Percentiles rank a stretch among this genome's conserved stretches.
Evolutionary conservation across 2,329 filamentous ascomycete species (phyloP).

Genomic region (Paecilomyces niveus): DNA sequence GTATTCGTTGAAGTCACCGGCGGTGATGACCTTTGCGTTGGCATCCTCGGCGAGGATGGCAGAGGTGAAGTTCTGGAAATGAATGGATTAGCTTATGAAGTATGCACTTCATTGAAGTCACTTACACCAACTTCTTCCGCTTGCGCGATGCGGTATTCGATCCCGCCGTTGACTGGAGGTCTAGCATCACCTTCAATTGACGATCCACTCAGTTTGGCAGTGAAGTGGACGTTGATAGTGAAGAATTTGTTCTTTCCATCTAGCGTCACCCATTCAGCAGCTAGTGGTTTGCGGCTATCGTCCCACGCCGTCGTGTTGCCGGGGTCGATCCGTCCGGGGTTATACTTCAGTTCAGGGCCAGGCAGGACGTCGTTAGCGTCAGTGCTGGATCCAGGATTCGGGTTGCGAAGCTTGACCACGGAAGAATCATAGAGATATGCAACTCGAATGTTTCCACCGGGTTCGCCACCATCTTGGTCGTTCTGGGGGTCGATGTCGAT

Average conservation of each 20-base stretch:
- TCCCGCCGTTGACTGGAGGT: conserved; percentile 59
- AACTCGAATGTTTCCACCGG: conserved; percentile 64
- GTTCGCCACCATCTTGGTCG: conserved; percentile 57
- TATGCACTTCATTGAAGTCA: conserved; percentile 4
- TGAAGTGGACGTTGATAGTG: conserved; percentile 65
- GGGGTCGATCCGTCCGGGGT: conserved; percentile 63
- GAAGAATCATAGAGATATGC: conserved; percentile 63
- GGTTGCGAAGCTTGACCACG: conserved; percentile 52
- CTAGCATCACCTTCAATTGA: conserved; percentile 59
- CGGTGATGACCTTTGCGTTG: conserved; percentile 51
- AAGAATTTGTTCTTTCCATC: conserved; percentile 54
- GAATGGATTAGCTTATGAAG: too few species aligned
- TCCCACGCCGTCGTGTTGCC: conserved; percentile 51
- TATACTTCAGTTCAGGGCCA: conserved; percentile 55
- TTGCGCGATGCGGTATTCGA: conserved; percentile 52
- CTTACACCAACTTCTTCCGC: conserved; percentile 52
- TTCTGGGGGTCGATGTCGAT: conserved; percentile 54
- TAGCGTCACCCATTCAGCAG: conserved; percentile 57
- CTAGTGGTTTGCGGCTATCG: conserved; percentile 59
- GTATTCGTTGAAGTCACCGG: conserved; percentile 70
- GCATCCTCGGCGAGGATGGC: conserved; percentile 51
- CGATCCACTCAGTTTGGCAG: conserved; percentile 59
- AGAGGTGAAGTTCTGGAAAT: conserved; percentile 45
- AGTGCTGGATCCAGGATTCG: conserved; percentile 48
- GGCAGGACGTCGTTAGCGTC: conserved; percentile 53